These are phyloP conservation scores for Metarhizium anisopliae DNA, from an alignment of 2,329 filamentous ascomycete species.

Conservation along the genomic window DNA sequence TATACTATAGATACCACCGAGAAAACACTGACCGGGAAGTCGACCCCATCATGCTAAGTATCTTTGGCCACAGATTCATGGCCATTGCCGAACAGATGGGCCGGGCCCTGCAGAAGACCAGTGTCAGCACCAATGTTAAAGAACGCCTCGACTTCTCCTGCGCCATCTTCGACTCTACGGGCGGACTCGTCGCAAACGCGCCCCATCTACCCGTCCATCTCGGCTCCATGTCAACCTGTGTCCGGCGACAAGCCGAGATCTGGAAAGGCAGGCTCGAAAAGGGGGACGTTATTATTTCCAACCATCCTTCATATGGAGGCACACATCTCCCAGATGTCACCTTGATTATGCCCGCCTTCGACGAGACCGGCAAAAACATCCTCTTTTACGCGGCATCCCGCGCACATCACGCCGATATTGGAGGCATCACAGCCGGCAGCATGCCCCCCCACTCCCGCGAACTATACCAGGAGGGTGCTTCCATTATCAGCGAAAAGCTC, in stretches of 20 bases:
- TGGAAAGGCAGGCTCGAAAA: slow-evolving; percentile 70
- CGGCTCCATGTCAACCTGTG: slow-evolving; percentile 75
- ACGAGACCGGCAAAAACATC: slow-evolving; percentile 53
- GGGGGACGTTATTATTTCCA: slow-evolving; percentile 75
- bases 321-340: slow-evolving; percentile 80
- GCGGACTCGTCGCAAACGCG: slow-evolving; percentile 69
- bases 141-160: slow-evolving; percentile 78
- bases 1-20: slow-evolving; percentile 12
- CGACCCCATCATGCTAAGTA: slow-evolving; percentile 69
- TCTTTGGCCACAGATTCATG: slow-evolving; percentile 80
- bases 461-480: slow-evolving; percentile 53
- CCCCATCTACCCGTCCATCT: slow-evolving; percentile 75
- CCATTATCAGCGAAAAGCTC: slow-evolving; percentile 58
- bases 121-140: slow-evolving; percentile 73
- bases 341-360: slow-evolving; percentile 71
- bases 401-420: slow-evolving; percentile 79
- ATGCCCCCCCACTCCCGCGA: slow-evolving; percentile 69
- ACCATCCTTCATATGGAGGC: slow-evolving; percentile 75
- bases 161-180: slow-evolving; percentile 67
- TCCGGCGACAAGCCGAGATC: slow-evolving; percentile 67
- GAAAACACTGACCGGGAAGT: slow-evolving; percentile 28
- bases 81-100: slow-evolving; percentile 82
- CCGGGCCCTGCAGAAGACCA: slow-evolving; percentile 68
- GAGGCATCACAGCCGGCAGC: slow-evolving; percentile 69
- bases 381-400: slow-evolving; percentile 75